phyloP scores from a whole-genome alignment of 129 eudicot genomes.

The Chrysanthemum seticuspe region DNA sequence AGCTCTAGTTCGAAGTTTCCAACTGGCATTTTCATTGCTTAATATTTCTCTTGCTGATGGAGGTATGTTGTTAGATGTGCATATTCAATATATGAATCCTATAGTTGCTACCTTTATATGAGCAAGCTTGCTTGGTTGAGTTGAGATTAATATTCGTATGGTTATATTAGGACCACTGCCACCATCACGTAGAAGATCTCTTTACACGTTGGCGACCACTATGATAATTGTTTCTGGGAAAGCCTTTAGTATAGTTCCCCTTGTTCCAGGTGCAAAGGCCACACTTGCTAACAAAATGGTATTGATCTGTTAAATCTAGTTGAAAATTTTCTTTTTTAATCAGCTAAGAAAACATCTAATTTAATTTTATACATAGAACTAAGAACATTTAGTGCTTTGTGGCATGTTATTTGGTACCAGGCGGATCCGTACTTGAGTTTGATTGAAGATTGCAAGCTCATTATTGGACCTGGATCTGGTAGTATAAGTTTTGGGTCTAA shows the following conservation, averaged over 20 bases:
- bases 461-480: conserved; percentile 42
- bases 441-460: conserved; percentile 73
- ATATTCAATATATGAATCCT: background rate
- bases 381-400: background rate
- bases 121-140: too few species aligned
- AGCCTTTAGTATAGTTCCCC: conserved; percentile 74
- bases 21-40: conserved; percentile 88
- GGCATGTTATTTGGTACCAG: conserved; percentile 37
- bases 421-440: conserved; percentile 75
- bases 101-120: background rate
- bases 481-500: conserved; percentile 60
- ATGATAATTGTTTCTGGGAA: conserved; percentile 81
- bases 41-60: conserved; percentile 66
- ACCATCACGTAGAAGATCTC: conserved; percentile 89
- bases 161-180: conserved; percentile 59
- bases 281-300: conserved; percentile 61
- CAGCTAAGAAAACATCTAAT: too few species aligned
- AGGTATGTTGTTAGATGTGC: conserved; percentile 47
- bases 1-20: conserved; percentile 82
- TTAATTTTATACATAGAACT: background rate
- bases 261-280: conserved; percentile 63
- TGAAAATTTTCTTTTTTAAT: background rate
- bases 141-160: background rate
- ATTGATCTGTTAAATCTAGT: background rate
- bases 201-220: conserved; percentile 71